These are phyloP conservation scores for Aspergillus sp. DNA, from an alignment of 2,329 filamentous ascomycete species.

Conservation along the genomic window DNA sequence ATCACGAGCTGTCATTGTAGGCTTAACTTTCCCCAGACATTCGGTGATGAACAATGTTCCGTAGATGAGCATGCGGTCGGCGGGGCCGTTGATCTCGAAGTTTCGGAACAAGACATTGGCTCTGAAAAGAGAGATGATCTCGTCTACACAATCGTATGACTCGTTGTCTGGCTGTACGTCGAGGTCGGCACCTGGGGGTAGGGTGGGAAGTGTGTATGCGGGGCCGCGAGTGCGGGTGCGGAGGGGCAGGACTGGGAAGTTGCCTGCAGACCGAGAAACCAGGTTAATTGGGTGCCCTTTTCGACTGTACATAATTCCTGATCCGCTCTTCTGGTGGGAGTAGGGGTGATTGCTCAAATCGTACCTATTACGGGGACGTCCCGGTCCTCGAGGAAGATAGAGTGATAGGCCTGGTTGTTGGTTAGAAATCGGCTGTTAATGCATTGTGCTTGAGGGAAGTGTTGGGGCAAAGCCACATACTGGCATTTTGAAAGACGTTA, in stretches of 20 bases:
- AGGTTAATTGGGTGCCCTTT: conserved; percentile 25
- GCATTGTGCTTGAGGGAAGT: not conserved
- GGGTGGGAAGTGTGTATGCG: conserved; percentile 75
- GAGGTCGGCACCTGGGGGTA: conserved; percentile 56
- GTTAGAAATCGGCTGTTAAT: conserved; percentile 8
- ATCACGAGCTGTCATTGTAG: conserved; percentile 64
- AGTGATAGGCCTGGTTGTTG: conserved; percentile 83
- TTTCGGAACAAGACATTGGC: conserved; percentile 99
- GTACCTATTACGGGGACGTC: conserved; percentile 65
- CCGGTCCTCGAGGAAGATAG: conserved; percentile 84
- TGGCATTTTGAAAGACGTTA: conserved; percentile 43
- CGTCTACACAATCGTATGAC: conserved; percentile 94
- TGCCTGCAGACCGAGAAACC: conserved; percentile 56
- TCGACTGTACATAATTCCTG: not conserved
- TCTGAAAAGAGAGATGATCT: conserved; percentile 87
- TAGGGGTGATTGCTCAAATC: conserved; percentile 7
- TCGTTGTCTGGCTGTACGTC: conserved; percentile 77
- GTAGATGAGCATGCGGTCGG: conserved; percentile 92
- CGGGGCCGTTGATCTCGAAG: conserved; percentile 97
- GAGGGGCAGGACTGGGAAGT: conserved; percentile 91
- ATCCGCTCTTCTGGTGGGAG: not conserved
- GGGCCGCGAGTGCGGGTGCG: conserved; percentile 95
- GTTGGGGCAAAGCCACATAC: conserved; percentile 31
- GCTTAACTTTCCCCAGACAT: conserved; percentile 83
- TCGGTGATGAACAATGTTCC: conserved; percentile 94